Conservation (phyloP, 768 basidiomycete species). For the Cubamyces lactineus region DNA sequence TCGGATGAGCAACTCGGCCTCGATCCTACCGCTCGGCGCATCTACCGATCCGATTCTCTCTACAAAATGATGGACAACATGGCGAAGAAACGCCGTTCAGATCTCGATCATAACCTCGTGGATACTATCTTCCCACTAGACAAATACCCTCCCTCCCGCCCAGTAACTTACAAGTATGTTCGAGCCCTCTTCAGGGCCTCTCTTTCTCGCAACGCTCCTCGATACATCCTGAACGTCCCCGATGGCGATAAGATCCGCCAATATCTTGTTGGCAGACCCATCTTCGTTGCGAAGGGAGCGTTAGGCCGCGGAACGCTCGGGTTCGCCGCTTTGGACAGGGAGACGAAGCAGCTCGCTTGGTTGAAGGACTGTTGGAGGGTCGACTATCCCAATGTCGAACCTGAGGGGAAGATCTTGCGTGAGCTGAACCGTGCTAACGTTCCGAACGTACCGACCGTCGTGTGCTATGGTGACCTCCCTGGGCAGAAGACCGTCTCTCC, state of each 20-base stretch:
- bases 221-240: neutral
- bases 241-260: neutral
- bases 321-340: slow-evolving; percentile 18
- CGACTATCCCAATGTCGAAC: neutral
- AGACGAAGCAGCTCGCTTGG: slow-evolving; percentile 1
- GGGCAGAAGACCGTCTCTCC: neutral
- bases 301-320: slow-evolving; percentile 2
- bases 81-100: neutral
- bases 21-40: neutral
- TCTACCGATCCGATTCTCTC: neutral
- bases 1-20: neutral
- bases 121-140: no score
- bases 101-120: neutral
- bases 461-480: slow-evolving; percentile 8
- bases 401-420: slow-evolving; percentile 3
- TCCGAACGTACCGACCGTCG: slow-evolving; percentile 6
- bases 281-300: neutral
- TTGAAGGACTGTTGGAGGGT: slow-evolving; percentile 14
- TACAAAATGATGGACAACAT: neutral
- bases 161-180: no score
- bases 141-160: no score
- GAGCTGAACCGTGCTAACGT: neutral
- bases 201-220: neutral
- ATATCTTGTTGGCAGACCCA: slow-evolving; percentile 6
- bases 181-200: neutral